Conservation (phyloP, 768 basidiomycete species). For the Megacollybia marginata region DNA sequence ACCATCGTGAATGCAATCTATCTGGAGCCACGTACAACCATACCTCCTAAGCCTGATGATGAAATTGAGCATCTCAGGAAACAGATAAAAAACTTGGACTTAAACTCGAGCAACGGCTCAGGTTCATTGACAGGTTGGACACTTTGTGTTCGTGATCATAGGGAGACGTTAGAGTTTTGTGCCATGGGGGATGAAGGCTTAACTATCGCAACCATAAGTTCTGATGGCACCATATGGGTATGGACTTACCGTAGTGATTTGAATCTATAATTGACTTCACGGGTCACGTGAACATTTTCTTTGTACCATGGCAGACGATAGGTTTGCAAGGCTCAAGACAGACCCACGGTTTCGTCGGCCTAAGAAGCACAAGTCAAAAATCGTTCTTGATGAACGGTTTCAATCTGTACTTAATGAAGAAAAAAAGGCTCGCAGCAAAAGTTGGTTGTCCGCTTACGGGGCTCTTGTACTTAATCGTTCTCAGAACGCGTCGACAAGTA, state of each 20-base stretch:
- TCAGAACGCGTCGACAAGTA: constrained; percentile 81
- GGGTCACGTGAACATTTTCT: not conserved
- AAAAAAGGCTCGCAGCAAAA: constrained; percentile 28
- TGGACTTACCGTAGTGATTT: constrained; percentile 17
- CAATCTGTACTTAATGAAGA: constrained; percentile 59
- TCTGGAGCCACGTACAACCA: constrained; percentile 29
- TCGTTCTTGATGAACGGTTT: constrained; percentile 90
- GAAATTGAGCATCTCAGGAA: no score
- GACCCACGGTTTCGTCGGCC: constrained; percentile 92
- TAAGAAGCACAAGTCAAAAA: constrained; percentile 72
- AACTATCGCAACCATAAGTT: constrained; percentile 32
- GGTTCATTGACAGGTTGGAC: not conserved
- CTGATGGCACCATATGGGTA: constrained; percentile 31
- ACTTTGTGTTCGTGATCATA: not conserved
- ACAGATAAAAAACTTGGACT: not conserved
- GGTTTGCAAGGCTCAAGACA: constrained; percentile 79
- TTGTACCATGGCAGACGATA: constrained; percentile 65
- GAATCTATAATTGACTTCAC: not conserved
- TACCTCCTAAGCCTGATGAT: no score
- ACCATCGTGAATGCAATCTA: constrained; percentile 38
- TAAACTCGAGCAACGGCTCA: constrained; percentile 12
- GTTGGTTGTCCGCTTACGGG: not conserved
- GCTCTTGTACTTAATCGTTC: not conserved
- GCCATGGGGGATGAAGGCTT: constrained; percentile 36
- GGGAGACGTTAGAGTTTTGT: constrained; percentile 27